Percentiles rank a stretch among this genome's conserved stretches.
Conservation (phyloP, 176 grass and related monocot genomes). For the Ananas comosus region DNA sequence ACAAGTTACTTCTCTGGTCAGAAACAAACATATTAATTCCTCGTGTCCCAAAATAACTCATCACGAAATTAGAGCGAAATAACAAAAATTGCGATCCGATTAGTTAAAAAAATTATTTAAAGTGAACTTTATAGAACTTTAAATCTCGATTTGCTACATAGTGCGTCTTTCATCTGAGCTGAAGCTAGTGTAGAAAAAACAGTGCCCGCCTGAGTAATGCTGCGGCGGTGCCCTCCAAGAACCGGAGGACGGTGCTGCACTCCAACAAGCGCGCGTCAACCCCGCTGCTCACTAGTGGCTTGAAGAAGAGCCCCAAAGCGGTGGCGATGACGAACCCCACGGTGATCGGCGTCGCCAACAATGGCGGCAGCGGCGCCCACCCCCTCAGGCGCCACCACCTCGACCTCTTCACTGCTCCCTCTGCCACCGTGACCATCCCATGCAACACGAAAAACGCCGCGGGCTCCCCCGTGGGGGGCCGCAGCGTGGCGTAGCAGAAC, state of each 20-base stretch:
- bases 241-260: conserved; percentile 21
- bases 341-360: conserved; percentile 24
- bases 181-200: too few relatives aligned
- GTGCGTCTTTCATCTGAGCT: too few relatives aligned
- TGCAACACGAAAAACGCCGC: conserved; percentile 52
- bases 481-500: conserved; percentile 39
- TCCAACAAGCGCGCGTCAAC: conserved; percentile 32
- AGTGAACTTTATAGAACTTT: too few relatives aligned
- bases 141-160: too few relatives aligned
- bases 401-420: conserved; percentile 15
- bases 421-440: conserved; percentile 26
- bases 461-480: conserved; percentile 28
- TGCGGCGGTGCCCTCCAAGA: conserved; percentile 19
- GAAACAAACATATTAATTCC: too few relatives aligned
- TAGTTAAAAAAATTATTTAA: too few relatives aligned
- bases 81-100: too few relatives aligned
- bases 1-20: too few relatives aligned
- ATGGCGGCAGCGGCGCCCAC: conserved; percentile 17
- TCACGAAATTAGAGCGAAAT: too few relatives aligned
- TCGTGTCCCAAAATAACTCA: too few relatives aligned
- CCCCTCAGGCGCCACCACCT: conserved; percentile 9
- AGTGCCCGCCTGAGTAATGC: too few relatives aligned
- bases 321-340: conserved; percentile 38
- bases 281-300: conserved; percentile 30
- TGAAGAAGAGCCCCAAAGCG: conserved; percentile 42